Base-by-base conservation (phyloP, 2,329 filamentous ascomycete species). In the Pseudogymnoascus sp. region DNA sequence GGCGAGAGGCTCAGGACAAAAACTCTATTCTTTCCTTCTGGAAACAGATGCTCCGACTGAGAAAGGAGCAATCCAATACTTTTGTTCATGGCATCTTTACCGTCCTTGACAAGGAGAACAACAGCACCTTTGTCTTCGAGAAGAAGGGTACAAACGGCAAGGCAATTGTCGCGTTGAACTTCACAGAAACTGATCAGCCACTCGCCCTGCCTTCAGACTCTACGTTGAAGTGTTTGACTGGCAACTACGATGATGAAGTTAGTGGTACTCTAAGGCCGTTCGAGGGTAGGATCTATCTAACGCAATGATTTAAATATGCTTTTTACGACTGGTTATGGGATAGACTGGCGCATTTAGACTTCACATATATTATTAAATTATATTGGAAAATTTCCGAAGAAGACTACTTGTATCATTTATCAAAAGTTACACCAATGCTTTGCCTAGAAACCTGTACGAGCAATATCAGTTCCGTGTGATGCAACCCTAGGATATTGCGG, bases 71-170 rank as follows among this genome's bases (percentile, higher is more conserved):
- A 84, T 66, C 75, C 77, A 67, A 85, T 50, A 71, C 85, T 8
- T 84, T 90, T 63, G 81, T 88, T 1, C 82, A 88, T 67, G 87
- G 87, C 5, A 75, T 78, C 21, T 89, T 84, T 70, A 73, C 81
- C 46, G 71, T 81, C 7, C 73, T 83, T 37, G 82, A 83, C 59
- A 70, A 77, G 18, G 77, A 79, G 14, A 74, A 79, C 44, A 73
- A 78, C 64, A 63, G 75, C 61, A 77, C 76, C 0, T 81, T 81
- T 67, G 70, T 79, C 2, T 82, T 79, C 69, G 72, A 71, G 36
- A 81, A 82, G 74, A 71, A 65, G 0, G 66, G 66, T 8, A 64
- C 70, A 14, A 72, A 65, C 59, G 73, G 73, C 0, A 75, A 67
- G 36, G 75, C 76, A 0, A 50, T 82, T 12, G 76, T 81, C 0